These are phyloP conservation scores for Xylariaceae sp. DNA, from an alignment of 2,329 filamentous ascomycete genomes.

Conservation along the genomic window DNA sequence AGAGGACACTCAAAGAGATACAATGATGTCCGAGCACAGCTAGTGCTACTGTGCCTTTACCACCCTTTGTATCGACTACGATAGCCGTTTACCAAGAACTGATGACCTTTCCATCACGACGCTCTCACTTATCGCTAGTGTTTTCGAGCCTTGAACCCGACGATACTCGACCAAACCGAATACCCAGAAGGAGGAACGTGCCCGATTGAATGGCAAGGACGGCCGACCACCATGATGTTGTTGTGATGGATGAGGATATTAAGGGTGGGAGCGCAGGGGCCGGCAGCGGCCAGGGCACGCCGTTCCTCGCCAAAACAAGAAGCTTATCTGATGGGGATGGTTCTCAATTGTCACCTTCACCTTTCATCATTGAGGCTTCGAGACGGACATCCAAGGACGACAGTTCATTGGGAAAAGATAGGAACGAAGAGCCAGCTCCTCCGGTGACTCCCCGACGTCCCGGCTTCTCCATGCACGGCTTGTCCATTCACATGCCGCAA, in stretches of 20 bases:
- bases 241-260: slow-evolving; percentile 41
- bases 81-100: neutral
- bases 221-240: slow-evolving; percentile 36
- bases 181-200: neutral
- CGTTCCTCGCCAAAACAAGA: slow-evolving; percentile 58
- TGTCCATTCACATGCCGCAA: slow-evolving; percentile 74
- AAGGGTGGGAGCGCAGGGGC: slow-evolving; percentile 18
- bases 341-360: slow-evolving; percentile 65
- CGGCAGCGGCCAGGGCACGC: slow-evolving; percentile 42
- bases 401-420: slow-evolving; percentile 55
- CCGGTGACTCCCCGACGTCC: slow-evolving; percentile 78
- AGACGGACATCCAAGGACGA: slow-evolving; percentile 71
- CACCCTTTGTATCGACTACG: neutral
- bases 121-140: neutral
- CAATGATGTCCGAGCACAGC: too few relatives aligned
- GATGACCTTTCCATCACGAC: neutral
- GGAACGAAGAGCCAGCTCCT: slow-evolving; percentile 40
- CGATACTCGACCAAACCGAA: neutral
- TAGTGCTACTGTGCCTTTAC: slow-evolving; percentile 2
- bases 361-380: slow-evolving; percentile 61
- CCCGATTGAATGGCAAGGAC: slow-evolving; percentile 31
- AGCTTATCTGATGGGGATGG: slow-evolving; percentile 70
- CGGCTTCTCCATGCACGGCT: slow-evolving; percentile 65
- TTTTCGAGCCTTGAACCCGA: neutral
- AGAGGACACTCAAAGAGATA: neutral